Conservation (phyloP, 2,329 filamentous ascomycete genomes). For the Paraphoma chrysanthemicola region DNA sequence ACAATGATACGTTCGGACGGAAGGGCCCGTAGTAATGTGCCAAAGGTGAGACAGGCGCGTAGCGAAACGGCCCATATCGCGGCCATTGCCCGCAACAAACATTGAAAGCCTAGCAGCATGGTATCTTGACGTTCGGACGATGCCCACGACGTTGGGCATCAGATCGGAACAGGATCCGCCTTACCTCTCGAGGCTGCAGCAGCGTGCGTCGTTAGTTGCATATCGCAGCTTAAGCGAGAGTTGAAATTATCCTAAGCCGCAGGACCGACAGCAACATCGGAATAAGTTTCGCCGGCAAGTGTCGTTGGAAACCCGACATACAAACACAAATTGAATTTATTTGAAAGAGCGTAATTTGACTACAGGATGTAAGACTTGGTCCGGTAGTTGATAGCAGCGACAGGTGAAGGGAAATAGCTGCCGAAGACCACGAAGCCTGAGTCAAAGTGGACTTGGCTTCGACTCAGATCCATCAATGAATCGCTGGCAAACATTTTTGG, state of each 20-base stretch:
- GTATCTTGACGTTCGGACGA: background rate
- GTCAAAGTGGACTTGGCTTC: too few relatives aligned
- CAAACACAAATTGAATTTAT: background rate
- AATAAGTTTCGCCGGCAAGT: background rate
- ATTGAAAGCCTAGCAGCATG: background rate
- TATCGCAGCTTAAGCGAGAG: slow-evolving; percentile 31
- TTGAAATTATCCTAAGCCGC: background rate
- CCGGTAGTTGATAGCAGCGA: too few relatives aligned
- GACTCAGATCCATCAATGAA: too few relatives aligned
- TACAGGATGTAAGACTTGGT: too few relatives aligned
- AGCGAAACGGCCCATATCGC: slow-evolving; percentile 14
- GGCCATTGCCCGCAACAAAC: background rate
- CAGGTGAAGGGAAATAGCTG: too few relatives aligned
- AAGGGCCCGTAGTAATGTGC: background rate
- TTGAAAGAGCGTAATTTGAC: too few relatives aligned
- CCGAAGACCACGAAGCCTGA: too few relatives aligned
- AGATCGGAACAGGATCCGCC: slow-evolving; percentile 32
- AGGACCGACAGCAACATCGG: background rate
- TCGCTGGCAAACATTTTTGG: too few relatives aligned
- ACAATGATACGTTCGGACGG: slow-evolving; percentile 6
- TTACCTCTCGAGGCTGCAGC: slow-evolving; percentile 30
- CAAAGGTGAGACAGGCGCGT: slow-evolving; percentile 11
- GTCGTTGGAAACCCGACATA: background rate
- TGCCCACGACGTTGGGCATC: slow-evolving; percentile 6
- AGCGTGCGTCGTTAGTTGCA: slow-evolving; percentile 36